Percentiles rank a stretch among this genome's conserved stretches.
Conservation (phyloP, 108 stramenopile species). For the Stephanodiscus minutulus region DNA sequence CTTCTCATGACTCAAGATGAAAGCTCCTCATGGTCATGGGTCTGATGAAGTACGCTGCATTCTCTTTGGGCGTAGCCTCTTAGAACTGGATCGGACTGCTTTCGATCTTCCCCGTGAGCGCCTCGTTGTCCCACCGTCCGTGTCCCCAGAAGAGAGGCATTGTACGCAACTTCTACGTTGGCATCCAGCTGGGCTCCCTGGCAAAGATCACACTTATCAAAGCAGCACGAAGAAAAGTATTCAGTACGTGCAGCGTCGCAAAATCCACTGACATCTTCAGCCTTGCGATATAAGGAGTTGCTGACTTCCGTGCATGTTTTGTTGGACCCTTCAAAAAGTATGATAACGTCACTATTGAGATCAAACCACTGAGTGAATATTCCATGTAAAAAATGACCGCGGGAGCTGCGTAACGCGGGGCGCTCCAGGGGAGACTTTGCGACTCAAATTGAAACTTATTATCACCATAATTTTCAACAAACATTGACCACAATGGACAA, state of each 20-base stretch:
- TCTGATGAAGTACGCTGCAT: no score
- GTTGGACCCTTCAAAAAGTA: slow-evolving; percentile 28
- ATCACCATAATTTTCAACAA: no score
- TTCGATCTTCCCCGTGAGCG: no score
- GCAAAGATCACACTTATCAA: slow-evolving; percentile 38
- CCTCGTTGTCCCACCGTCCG: no score
- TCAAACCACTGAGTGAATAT: slow-evolving; percentile 43
- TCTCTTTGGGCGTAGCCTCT: no score
- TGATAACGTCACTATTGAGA: slow-evolving; percentile 28
- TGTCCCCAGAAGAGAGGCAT: no score
- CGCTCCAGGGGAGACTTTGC: no score
- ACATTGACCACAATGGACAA: no score
- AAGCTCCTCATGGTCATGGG: no score
- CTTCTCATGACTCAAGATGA: no score
- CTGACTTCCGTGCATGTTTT: slow-evolving; percentile 46
- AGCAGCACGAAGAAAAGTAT: slow-evolving; percentile 43
- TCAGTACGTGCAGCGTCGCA: slow-evolving; percentile 32
- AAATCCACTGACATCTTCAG: slow-evolving; percentile 38
- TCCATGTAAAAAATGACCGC: slow-evolving; percentile 46
- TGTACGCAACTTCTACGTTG: slow-evolving; percentile 42
- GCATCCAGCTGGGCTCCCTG: slow-evolving; percentile 40
- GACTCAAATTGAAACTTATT: no score
- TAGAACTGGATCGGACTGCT: no score
- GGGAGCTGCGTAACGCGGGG: slow-evolving; percentile 43
- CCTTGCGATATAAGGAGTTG: slow-evolving; percentile 41